Conservation (phyloP, 2,329 filamentous ascomycete species). For the Penicillium italicum region DNA sequence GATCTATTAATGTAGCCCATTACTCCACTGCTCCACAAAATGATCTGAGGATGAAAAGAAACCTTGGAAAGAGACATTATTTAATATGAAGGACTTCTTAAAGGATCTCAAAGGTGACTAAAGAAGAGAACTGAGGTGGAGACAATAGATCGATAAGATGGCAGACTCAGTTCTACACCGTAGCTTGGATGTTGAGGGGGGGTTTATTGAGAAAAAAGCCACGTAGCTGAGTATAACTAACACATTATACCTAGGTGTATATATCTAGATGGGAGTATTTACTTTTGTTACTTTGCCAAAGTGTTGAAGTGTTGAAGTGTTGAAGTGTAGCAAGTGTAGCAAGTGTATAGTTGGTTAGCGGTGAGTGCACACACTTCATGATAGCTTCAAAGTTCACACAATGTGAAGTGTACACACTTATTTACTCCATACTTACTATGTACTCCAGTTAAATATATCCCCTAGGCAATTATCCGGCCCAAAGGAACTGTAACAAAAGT, state of each 20-base stretch:
- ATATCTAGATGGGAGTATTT: not conserved
- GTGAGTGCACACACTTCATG: not conserved
- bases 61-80: not conserved
- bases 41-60: not conserved
- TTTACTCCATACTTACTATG: no score
- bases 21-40: not conserved
- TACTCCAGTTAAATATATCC: not conserved
- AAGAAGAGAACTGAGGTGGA: not conserved
- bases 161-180: constrained; percentile 12
- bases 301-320: not conserved
- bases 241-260: not conserved
- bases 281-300: not conserved
- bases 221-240: not conserved
- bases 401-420: no score
- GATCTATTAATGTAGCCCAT: not conserved
- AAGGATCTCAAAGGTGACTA: not conserved
- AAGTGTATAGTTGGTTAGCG: not conserved
- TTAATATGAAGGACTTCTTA: no score
- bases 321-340: no score
- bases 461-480: constrained; percentile 1
- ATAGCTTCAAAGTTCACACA: not conserved
- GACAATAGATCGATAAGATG: constrained; percentile 11
- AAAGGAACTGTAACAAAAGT: constrained; percentile 2
- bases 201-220: no score
- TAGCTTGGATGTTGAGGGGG: not conserved